Base-by-base conservation (phyloP, 148 eudicot species). In the Camellia japonica region DNA sequence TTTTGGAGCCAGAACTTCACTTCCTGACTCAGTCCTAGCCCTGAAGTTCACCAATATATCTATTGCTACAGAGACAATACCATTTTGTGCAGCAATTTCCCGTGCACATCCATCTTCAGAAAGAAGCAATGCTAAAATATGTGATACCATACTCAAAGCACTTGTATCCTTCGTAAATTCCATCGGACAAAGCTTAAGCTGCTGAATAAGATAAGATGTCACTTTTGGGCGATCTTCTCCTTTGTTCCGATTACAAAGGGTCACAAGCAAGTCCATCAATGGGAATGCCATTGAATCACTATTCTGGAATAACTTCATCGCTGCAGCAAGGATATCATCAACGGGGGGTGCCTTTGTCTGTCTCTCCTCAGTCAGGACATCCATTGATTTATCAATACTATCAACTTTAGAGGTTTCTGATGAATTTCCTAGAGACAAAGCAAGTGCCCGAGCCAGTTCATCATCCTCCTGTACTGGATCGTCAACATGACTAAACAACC, bases 401-500 rank as follows among this genome's bases (percentile, higher is more conserved):
- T 93, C 98, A 75, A 72, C 84, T 92, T 91, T 96, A 23, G 97
- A 90, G 68, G 95, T 76, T 71, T 96, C 98, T 0, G 94, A 82
- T 70, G 99, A 93, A 81, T 71, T 92, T 79, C 99, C 99, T 4
- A 95, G 78, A 5, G 99, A 95, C 81, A 95, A 82, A 46, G 99
- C 98, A 84, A 95, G 97, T 44, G 98, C 99, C 74, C 87, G 90
- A 56, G 99, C 98, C 84, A 95, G 82, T 78, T 93, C 99, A 89
- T 92, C 98, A 83, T 95, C 99, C 69, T 95, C 98, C 80, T 90
- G 92, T 20, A 91, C 97, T 63, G 99, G 98, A 84, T 95, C 99
- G 77, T 95, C 99, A 73, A 81, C 87, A 81, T 95, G 99, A 85
- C 85, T 93, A 78, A 91, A 92, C 86, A 95, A 80, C 99, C 99